Conservation (phyloP, 1,139 yeast species). For the Yamadazyma atmosphaerica region DNA sequence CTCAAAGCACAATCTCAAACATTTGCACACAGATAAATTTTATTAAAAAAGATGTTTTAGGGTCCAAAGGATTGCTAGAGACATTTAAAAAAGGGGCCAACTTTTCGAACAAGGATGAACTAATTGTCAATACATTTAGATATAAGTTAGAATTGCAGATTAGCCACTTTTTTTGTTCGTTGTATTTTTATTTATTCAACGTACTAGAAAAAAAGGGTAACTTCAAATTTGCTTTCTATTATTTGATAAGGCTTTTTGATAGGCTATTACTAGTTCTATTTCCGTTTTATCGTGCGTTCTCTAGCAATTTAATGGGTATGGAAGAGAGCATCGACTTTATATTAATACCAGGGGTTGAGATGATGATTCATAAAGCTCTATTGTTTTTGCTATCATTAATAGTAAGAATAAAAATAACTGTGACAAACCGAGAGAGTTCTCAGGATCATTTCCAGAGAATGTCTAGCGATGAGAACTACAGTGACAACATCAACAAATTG, state of each 20-base stretch:
- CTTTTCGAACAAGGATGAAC: neutral
- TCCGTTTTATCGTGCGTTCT: constrained; percentile 24
- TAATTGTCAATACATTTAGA: constrained; percentile 7
- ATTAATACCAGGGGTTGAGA: constrained; percentile 35
- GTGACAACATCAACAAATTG: constrained; percentile 8
- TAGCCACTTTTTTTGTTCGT: constrained; percentile 28
- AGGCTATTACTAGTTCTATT: constrained; percentile 29
- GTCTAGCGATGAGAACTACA: constrained; percentile 8
- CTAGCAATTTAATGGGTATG: constrained; percentile 20
- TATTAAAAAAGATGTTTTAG: constrained; percentile 2
- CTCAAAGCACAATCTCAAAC: constrained; percentile 8
- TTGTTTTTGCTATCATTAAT: constrained; percentile 25
- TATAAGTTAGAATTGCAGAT: constrained; percentile 30
- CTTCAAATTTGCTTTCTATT: constrained; percentile 30
- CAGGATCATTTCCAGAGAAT: constrained; percentile 9
- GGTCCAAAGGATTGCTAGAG: neutral
- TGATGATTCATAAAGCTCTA: constrained; percentile 30
- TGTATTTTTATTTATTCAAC: constrained; percentile 30
- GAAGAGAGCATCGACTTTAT: constrained; percentile 35
- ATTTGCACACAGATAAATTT: constrained; percentile 8
- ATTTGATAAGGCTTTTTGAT: constrained; percentile 29
- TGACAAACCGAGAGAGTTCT: constrained; percentile 2
- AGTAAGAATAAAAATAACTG: constrained; percentile 8
- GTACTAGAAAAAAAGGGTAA: constrained; percentile 31
- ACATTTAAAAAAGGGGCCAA: neutral